Conservation (phyloP, 352 stramenopile species). For the Phytophthora megakarya region DNA sequence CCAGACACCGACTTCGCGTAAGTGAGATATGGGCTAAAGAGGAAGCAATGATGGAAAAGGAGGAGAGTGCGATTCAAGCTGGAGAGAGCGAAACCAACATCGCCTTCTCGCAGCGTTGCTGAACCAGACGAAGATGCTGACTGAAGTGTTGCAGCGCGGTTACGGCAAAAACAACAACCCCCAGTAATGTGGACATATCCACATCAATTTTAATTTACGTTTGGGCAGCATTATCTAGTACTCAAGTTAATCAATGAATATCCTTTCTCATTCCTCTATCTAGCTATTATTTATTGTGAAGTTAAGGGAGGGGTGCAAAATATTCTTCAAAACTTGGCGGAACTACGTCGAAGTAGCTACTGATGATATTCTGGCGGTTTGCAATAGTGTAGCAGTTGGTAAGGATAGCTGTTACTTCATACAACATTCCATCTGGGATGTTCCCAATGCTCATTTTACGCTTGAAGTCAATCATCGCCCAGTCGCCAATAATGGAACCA, state of each 20-base stretch:
- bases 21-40: conserved; percentile 4
- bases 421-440: conserved; percentile 6
- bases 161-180: too few species aligned
- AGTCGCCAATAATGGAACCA: neutral
- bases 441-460: conserved; percentile 5
- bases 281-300: too few species aligned
- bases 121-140: conserved; percentile 1
- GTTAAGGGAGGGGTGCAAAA: neutral
- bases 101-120: neutral
- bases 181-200: too few species aligned
- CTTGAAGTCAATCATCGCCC: conserved; percentile 14
- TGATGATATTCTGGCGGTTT: conserved; percentile 1
- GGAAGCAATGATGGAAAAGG: conserved; percentile 5
- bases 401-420: conserved; percentile 1
- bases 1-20: neutral
- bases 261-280: neutral
- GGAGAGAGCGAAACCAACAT: neutral
- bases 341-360: conserved; percentile 7
- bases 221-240: too few species aligned
- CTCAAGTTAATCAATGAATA: too few species aligned
- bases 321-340: conserved; percentile 8
- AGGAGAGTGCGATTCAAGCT: conserved; percentile 3
- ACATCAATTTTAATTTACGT: neutral
- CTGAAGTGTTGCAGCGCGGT: neutral
- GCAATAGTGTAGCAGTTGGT: conserved; percentile 7